Evolutionary conservation across 805 yeast species (phyloP).

Genomic region (Ogataea chonburiensis): DNA sequence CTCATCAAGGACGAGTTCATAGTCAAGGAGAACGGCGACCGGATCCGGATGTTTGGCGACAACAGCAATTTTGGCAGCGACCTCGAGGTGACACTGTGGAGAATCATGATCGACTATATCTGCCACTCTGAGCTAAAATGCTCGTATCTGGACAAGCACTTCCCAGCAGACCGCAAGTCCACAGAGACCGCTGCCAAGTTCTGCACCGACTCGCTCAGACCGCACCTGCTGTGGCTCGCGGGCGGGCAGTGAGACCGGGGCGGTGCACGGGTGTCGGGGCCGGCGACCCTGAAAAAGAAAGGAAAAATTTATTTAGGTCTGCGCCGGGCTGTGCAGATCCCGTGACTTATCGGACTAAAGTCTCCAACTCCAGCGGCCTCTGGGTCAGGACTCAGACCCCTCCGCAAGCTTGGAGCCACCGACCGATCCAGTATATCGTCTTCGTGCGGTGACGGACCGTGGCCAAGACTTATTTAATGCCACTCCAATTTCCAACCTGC

Average conservation of each 20-base stretch:
- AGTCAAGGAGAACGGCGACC: conserved; percentile 34
- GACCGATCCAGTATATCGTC: too few species aligned
- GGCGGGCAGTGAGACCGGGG: conserved; percentile 14
- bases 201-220: conserved; percentile 29
- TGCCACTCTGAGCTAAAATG: conserved; percentile 29
- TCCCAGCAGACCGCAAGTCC: conserved; percentile 20
- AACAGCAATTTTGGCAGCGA: conserved; percentile 20
- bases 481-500: neutral
- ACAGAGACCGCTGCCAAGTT: conserved; percentile 18
- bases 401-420: too few species aligned
- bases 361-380: conserved; percentile 1
- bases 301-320: neutral
- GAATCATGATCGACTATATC: conserved; percentile 34
- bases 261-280: conserved; percentile 9
- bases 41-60: conserved; percentile 30
- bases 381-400: too few species aligned
- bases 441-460: too few species aligned
- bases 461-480: neutral
- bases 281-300: conserved; percentile 6
- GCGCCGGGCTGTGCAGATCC: conserved; percentile 10
- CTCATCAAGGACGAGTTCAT: conserved; percentile 26
- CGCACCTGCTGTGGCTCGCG: conserved; percentile 32
- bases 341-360: conserved; percentile 9
- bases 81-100: conserved; percentile 30
- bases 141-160: conserved; percentile 28